phyloP scores from a whole-genome alignment of 2,329 filamentous ascomycete genomes.

The Parastagonospora nodorum region DNA sequence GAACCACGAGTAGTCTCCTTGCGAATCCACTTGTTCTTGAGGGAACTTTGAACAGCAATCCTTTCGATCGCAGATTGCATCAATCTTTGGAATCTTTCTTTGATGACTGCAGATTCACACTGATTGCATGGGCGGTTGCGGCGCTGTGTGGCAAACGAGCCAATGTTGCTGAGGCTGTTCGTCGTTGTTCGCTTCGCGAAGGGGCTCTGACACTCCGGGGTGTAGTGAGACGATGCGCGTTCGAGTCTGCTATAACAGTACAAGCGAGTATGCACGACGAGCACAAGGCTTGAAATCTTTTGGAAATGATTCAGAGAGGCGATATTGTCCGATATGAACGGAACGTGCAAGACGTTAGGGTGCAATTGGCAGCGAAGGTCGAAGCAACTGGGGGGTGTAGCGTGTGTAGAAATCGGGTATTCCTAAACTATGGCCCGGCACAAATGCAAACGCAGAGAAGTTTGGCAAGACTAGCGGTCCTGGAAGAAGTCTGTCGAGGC shows the following conservation, averaged over 20 bases:
- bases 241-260: slow-evolving; percentile 26
- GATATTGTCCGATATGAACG: slow-evolving; percentile 13
- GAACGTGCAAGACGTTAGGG: slow-evolving; percentile 19
- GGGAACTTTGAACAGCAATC: neutral
- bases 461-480: slow-evolving; percentile 18
- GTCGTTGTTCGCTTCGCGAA: slow-evolving; percentile 3
- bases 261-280: slow-evolving; percentile 10
- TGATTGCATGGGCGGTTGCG: slow-evolving; percentile 17
- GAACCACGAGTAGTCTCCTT: slow-evolving; percentile 8
- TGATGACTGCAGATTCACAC: too few species aligned
- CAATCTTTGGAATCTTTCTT: too few species aligned
- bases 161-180: slow-evolving; percentile 8
- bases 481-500: slow-evolving; percentile 27
- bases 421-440: slow-evolving; percentile 26
- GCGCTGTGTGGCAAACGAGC: slow-evolving; percentile 11
- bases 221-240: slow-evolving; percentile 42
- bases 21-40: neutral
- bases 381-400: slow-evolving; percentile 8
- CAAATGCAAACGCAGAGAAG: slow-evolving; percentile 24
- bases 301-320: neutral
- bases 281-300: slow-evolving; percentile 1
- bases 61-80: neutral
- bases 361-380: slow-evolving; percentile 14
- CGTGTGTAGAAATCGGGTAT: slow-evolving; percentile 21
- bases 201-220: slow-evolving; percentile 34